Evolutionary conservation across 495 filamentous ascomycete species (phyloP), one percentile per base, ranked within the genome.

Genomic region (Penicillium atrosanguineum): DNA sequence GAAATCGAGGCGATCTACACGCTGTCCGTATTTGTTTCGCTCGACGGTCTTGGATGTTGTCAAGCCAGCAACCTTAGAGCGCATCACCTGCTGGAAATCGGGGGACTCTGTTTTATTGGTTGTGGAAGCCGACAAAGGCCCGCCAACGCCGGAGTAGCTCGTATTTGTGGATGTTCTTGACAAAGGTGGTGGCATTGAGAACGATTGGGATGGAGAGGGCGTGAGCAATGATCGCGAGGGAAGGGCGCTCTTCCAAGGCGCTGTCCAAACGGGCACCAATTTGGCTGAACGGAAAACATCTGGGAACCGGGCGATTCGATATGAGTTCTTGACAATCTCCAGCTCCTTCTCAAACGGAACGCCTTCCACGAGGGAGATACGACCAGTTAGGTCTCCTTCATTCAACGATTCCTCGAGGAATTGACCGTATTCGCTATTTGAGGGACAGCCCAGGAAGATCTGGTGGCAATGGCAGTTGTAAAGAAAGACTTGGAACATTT

Each of bases 381-480:
- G 78, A n/a, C 77, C 71, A 14, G 75, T 72, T 29, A 79, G 76
- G 36, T 77, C 67, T 4, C 72, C 70, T 46, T 85, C 80, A 39
- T 72, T 71, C 44, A 82, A 68, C 38, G 85, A 75, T 23, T 70
- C 65, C 55, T 89, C 83, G n/a, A 96, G 69, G 50, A 87, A 79
- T 1, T 83, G 77, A 21, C 80, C 83, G 67, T 91, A 95, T 31
- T 83, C 81, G 50, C 82, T 81, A 67, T 91, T 87, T 54, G 89
- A 86, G 19, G 87, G 87, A 55, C 90, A 86, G 12, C 90, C 91
- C 41, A 96, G 74, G 44, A 92, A 72, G 39, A 95, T 84, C 54
- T 91, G 89, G 59, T 87, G 87, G 69, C 90, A 95, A 66, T 90
- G 88, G 61, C 77, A 80, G 60, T 92, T 81, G 71, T 83, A 77